Evolutionary conservation across 164 flowering plant genomes (phyloP), one percentile per base, ranked within the genome.

Genomic region (Houttuynia cordata): DNA sequence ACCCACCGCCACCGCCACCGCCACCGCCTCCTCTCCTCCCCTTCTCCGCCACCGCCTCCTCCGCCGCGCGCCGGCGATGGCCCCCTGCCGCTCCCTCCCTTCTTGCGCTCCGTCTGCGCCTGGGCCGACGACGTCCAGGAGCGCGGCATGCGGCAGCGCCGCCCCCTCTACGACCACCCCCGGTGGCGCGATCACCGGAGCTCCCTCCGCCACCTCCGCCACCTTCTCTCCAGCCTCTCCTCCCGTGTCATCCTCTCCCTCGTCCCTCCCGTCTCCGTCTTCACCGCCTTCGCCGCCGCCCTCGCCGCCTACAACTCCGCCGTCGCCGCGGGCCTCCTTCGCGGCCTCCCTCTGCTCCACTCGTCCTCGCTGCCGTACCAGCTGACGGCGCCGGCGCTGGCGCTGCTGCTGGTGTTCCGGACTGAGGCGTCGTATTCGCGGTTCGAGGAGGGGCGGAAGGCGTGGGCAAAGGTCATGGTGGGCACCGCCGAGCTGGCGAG

Each of bases 351-450:
- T 0, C 54, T 83, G 34, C 63, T 93, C 69, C 82, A 82, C 53
- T 77, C 94, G 0, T 83, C 96, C 0, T 75, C 97, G 0, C 57
- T 89, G 76, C 97, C 98, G 0, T 93, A 89, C 58, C 98, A 93
- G 79, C 65, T 93, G 58, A 89, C 96, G 0, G 98, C 98, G 0
- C 92, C 98, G 0, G 98, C 98, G 0, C 64, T 93, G 73, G 98
- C 97, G 19, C 82, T 93, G 53, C 70, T 93, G 64, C 69, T 93
- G 64, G 97, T 89, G 22, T 93, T 89, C 63, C 64, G 96, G 67
- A 93, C 97, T 0, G 97, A 89, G 75, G 97, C 98, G 0, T 84
- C 94, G 7, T 93, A 87, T 70, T 86, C 97, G 59, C 79, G 98
- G 84, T 87, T 60, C 45, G 90, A 82, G 59, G 91, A 87, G 62